These are phyloP conservation scores for Silene vulgaris DNA, from an alignment of 179 eudicot genomes.

Conservation along the genomic window DNA sequence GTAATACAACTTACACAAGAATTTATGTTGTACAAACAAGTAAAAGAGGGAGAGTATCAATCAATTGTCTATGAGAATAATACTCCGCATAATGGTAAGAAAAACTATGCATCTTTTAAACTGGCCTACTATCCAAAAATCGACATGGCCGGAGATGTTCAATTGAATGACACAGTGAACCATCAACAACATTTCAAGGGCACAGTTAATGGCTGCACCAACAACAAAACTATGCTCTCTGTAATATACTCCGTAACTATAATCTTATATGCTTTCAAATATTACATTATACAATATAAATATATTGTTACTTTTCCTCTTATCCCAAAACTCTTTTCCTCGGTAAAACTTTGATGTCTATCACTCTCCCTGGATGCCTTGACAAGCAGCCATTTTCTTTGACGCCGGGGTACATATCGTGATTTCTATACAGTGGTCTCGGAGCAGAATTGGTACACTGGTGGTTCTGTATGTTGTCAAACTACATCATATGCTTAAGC, in stretches of 20 bases:
- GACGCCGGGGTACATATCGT: not conserved
- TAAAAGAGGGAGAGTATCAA: too few relatives aligned
- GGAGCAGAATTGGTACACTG: slow-evolving; percentile 22
- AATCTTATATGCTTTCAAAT: slow-evolving; percentile 5
- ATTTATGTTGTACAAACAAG: too few relatives aligned
- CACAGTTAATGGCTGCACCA: not conserved
- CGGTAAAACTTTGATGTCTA: not conserved
- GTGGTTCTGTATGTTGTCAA: slow-evolving; percentile 10
- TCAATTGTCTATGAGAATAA: too few relatives aligned
- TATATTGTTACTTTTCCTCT: not conserved
- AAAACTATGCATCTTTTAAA: too few relatives aligned
- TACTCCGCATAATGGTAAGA: too few relatives aligned
- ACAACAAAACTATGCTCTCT: not conserved
- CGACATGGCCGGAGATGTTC: too few relatives aligned
- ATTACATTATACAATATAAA: slow-evolving; percentile 5
- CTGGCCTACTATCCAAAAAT: too few relatives aligned
- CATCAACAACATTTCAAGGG: not conserved
- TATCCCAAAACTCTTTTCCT: not conserved
- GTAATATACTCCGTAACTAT: not conserved
- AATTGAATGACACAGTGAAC: not conserved
- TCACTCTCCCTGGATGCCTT: not conserved
- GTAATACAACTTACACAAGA: too few relatives aligned
- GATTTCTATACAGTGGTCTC: slow-evolving; percentile 34
- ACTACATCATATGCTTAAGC: slow-evolving; percentile 19
- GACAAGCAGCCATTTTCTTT: not conserved